phyloP scores from a whole-genome alignment of 352 stramenopile genomes.

The Phytophthora europaea region DNA sequence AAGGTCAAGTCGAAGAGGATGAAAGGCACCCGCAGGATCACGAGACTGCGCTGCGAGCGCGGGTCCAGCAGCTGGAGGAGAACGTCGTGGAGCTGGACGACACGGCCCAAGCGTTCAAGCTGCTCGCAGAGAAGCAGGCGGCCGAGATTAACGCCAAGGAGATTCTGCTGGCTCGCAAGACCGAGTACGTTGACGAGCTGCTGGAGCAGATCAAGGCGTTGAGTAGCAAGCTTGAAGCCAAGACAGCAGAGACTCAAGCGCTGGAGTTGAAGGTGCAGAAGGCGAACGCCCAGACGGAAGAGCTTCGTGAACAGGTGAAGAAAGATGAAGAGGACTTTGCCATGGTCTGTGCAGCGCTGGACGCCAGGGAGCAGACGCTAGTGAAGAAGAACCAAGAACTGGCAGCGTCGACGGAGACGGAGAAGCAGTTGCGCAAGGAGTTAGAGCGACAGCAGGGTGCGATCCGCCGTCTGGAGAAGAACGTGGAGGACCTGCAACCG shows the following conservation, averaged over 20 bases:
- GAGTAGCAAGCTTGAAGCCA: slow-evolving; percentile 15
- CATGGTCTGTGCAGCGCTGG: slow-evolving; percentile 64
- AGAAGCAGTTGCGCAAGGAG: slow-evolving; percentile 57
- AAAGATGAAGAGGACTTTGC: slow-evolving; percentile 80
- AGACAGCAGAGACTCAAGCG: slow-evolving; percentile 21
- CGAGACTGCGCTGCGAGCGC: slow-evolving; percentile 11
- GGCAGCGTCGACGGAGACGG: slow-evolving; percentile 26
- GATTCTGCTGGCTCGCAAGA: slow-evolving; percentile 65
- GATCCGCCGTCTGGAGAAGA: slow-evolving; percentile 61
- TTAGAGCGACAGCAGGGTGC: slow-evolving; percentile 48
- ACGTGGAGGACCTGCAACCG: slow-evolving; percentile 49
- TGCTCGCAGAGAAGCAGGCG: slow-evolving; percentile 64
- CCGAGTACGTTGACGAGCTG: slow-evolving; percentile 72
- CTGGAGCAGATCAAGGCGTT: slow-evolving; percentile 52
- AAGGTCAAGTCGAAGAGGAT: slow-evolving; percentile 3
- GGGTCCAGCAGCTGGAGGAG: slow-evolving; percentile 25
- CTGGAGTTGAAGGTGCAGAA: slow-evolving; percentile 33
- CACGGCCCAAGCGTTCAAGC: slow-evolving; percentile 48
- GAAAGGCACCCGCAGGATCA: background rate
- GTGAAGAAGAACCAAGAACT: slow-evolving; percentile 52
- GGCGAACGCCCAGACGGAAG: slow-evolving; percentile 36
- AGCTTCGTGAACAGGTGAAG: slow-evolving; percentile 57
- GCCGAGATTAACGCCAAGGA: slow-evolving; percentile 80
- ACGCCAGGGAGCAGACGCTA: slow-evolving; percentile 60
- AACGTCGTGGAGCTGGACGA: slow-evolving; percentile 39